Percentiles rank a stretch among this genome's conserved stretches.
Evolutionary conservation across 2,329 filamentous ascomycete genomes (phyloP).

Genomic region (Colletotrichum tabaci): DNA sequence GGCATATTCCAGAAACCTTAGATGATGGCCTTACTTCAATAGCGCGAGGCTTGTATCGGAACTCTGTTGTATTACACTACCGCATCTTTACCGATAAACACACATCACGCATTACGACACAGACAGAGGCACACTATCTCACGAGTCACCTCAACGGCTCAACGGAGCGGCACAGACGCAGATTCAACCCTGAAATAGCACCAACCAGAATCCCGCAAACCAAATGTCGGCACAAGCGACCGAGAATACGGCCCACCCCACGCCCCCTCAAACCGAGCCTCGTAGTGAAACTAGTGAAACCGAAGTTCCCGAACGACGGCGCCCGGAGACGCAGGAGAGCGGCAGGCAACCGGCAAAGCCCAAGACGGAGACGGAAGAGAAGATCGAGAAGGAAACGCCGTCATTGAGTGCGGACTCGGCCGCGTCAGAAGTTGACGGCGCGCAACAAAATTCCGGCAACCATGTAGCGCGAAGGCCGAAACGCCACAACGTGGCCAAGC

Average conservation of each 20-base stretch:
- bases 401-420: not conserved
- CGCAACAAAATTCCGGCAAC: not conserved
- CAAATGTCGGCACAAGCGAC: slow-evolving; percentile 6
- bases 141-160: not conserved
- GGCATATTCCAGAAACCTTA: slow-evolving; percentile 14
- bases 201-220: not conserved
- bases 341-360: not conserved
- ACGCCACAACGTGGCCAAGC: not conserved
- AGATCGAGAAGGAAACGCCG: slow-evolving; percentile 8
- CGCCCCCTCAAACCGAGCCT: not conserved
- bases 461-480: not conserved
- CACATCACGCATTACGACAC: not conserved
- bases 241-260: not conserved
- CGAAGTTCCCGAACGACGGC: not conserved
- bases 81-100: not conserved
- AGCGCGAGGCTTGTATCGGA: not conserved
- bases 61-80: not conserved
- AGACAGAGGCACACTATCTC: not conserved
- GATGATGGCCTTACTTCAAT: not conserved
- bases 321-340: not conserved
- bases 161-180: not conserved
- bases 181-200: not conserved
- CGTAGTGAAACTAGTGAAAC: not conserved
- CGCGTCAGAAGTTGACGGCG: not conserved
- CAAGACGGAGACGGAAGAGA: slow-evolving; percentile 14